Evolutionary conservation across 192 early-diverging fungal genomes (phyloP).

Genomic region (Jimgerdemannia flammicorona): DNA sequence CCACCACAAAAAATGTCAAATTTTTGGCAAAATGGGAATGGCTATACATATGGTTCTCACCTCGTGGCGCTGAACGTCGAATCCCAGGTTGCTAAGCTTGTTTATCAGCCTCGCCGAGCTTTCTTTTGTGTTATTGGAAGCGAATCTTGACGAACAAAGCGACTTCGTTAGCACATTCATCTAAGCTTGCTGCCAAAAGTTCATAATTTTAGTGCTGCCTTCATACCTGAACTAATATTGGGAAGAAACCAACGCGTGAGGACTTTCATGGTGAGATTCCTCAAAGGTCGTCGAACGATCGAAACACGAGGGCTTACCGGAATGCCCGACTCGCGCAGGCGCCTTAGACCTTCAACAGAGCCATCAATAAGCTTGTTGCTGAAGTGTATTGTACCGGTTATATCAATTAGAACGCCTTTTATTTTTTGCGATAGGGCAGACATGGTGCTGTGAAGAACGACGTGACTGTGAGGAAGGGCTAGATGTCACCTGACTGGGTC

Average conservation of each 20-base stretch:
- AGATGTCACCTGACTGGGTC: no score
- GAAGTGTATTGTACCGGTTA: conserved; percentile 79
- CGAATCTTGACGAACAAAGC: conserved; percentile 51
- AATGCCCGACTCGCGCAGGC: conserved; percentile 55
- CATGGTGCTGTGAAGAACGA: no score
- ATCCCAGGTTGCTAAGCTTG: conserved; percentile 63
- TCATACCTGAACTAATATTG: neutral
- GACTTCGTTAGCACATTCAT: neutral
- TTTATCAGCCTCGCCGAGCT: conserved; percentile 48
- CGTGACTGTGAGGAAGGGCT: no score
- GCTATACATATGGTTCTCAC: conserved; percentile 21
- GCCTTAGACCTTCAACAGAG: conserved; percentile 60
- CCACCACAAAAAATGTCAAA: no score
- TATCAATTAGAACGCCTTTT: conserved; percentile 68
- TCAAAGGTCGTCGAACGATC: neutral
- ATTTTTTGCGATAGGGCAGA: neutral
- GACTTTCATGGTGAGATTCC: neutral
- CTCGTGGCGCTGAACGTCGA: conserved; percentile 56
- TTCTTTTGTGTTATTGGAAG: conserved; percentile 89
- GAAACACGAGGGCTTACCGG: conserved; percentile 20
- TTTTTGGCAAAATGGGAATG: no score
- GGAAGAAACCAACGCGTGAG: neutral
- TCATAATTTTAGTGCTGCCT: no score
- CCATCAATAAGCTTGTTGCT: conserved; percentile 59
- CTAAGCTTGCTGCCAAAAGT: neutral